Evolutionary conservation across 306 rosid genomes (phyloP), one percentile per base, ranked within the genome.

Genomic region (Chamaecrista fasciculata): DNA sequence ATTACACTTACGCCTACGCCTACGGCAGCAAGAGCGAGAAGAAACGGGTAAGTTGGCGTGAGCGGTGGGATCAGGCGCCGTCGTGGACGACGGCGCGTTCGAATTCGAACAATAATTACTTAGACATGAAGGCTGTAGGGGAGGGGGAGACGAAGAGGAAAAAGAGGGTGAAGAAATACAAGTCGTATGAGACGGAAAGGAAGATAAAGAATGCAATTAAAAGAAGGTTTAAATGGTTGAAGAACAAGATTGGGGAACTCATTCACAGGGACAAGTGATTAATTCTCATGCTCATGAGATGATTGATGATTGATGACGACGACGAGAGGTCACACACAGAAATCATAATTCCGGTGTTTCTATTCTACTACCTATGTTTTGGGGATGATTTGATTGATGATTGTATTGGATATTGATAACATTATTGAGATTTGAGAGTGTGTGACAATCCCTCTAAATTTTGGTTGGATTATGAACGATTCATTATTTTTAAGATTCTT

Each of bases 161-260:
- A 12, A 53, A 29, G 23, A 67, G 88, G 24, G 33, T 84, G 19
- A 79, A 76, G 0, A 80, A 80, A 63, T 84, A 84, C 74, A 80
- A 75, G 55, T 39, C 83, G 0, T 84, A 53, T 42, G 56, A 24
- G 0, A 63, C 72, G 7, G 68, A 77, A 51, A 31, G 75, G 67
- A 74, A 80, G 49, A 11, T 79, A 15, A 83, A 73, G 19, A 2
- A 62, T 2, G 51, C 69, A 4, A 15, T 80, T 9, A 74, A 70
- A 40, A 74, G n/a, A 11, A 83, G 85, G 42, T 23, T 77, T 62
- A 73, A 48, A 29, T 84, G 88, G 83, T 59, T 84, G 47, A 80
- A 71, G 65, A 47, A 64, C 67, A 84, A 74, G 58, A 77, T 46
- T 21, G 21, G 9, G 26, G 36, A 18, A 28, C 33, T 55, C 5